These are phyloP conservation scores for Basidiobolus heterosporus DNA, from an alignment of 371 early-diverging fungal species.

Conservation along the genomic window DNA sequence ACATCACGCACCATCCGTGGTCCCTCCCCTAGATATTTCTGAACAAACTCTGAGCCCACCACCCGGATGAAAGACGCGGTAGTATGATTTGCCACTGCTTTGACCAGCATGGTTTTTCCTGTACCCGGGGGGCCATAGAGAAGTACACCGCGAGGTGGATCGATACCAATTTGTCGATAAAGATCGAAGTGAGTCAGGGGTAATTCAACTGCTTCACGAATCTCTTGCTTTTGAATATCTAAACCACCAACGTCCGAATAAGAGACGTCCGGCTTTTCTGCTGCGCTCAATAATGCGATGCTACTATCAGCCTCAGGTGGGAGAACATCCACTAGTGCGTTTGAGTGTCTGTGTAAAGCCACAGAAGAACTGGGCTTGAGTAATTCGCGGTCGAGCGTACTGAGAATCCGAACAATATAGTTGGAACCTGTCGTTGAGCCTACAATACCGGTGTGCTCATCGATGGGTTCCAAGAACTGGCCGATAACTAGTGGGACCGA, in stretches of 20 bases:
- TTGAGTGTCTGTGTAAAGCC: slow-evolving; percentile 96
- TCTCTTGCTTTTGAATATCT: slow-evolving; percentile 99
- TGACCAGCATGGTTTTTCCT: slow-evolving; percentile 98
- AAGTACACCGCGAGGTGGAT: slow-evolving; percentile 97
- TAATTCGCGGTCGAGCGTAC: slow-evolving; percentile 95
- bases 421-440: slow-evolving; percentile 93
- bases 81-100: slow-evolving; percentile 99
- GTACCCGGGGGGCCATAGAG: slow-evolving; percentile 97
- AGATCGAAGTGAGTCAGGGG: slow-evolving; percentile 98
- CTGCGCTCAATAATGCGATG: slow-evolving; percentile 86
- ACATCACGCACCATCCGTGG: slow-evolving; percentile 99
- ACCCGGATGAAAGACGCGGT: slow-evolving; percentile 98
- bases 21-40: slow-evolving; percentile 99
- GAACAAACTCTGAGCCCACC: slow-evolving; percentile 98
- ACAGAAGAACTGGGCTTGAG: slow-evolving; percentile 95
- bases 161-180: slow-evolving; percentile 98
- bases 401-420: slow-evolving; percentile 91
- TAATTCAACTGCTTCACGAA: slow-evolving; percentile 98
- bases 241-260: slow-evolving; percentile 98
- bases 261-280: slow-evolving; percentile 92
- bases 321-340: slow-evolving; percentile 89
- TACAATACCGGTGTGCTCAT: slow-evolving; percentile 95
- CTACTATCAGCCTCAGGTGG: slow-evolving; percentile 96
- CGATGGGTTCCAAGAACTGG: slow-evolving; percentile 98
- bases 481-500: slow-evolving; percentile 98